Percentiles rank a stretch among this genome's conserved stretches.
Conservation (phyloP, 1,139 yeast species). For the Magnusiomyces starmeri region DNA sequence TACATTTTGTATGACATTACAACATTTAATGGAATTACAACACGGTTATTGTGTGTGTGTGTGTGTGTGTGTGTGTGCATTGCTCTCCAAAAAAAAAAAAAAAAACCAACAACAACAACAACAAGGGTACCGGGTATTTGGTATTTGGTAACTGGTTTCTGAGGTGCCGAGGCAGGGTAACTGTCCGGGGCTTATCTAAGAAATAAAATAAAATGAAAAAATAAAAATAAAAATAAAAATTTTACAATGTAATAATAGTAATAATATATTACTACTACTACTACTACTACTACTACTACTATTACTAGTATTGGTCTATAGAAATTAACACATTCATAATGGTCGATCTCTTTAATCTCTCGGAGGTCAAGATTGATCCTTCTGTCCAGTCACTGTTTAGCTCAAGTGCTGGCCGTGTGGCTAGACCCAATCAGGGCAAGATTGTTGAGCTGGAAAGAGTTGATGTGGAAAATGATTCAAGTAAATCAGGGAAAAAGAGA, state of each 20-base stretch:
- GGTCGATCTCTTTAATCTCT: conserved; percentile 12
- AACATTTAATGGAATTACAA: neutral
- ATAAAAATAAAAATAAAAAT: too few relatives aligned
- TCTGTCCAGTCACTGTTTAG: conserved; percentile 24
- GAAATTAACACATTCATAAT: neutral
- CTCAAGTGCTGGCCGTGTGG: conserved; percentile 28
- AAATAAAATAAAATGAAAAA: too few relatives aligned
- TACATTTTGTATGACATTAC: neutral
- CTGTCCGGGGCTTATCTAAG: too few relatives aligned
- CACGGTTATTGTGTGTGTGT: too few relatives aligned
- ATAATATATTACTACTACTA: too few relatives aligned
- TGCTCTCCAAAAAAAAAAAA: conserved; percentile 5
- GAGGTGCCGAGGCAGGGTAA: too few relatives aligned
- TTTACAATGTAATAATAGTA: too few relatives aligned
- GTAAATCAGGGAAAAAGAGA: conserved; percentile 17
- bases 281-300: neutral
- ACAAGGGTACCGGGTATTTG: too few relatives aligned
- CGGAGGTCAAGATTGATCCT: conserved; percentile 16
- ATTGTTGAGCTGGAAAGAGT: too few relatives aligned
- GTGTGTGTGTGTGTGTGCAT: too few relatives aligned
- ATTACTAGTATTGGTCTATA: neutral
- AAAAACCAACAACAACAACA: conserved; percentile 3
- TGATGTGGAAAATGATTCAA: conserved; percentile 28
- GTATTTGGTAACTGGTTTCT: too few relatives aligned
- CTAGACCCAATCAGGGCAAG: conserved; percentile 23